phyloP scores from a whole-genome alignment of 2,329 filamentous ascomycete species.

The Cladosporium sp. region DNA sequence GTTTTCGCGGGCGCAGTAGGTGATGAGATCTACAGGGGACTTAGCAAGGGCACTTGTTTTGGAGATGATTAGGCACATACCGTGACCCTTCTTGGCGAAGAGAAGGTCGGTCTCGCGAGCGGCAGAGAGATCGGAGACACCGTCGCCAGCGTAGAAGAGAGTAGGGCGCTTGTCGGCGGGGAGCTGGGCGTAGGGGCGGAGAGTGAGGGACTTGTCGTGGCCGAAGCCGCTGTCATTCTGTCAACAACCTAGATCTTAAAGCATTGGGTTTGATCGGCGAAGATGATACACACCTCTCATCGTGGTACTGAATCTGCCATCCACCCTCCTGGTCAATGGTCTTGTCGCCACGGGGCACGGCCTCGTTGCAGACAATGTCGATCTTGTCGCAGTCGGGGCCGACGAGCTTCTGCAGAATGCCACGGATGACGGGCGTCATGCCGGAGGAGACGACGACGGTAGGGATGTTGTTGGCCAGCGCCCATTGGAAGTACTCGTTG shows the following conservation, averaged over 20 bases:
- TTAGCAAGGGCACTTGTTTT: neutral
- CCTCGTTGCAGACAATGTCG: constrained; percentile 86
- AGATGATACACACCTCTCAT: constrained; percentile 59
- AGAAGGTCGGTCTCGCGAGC: constrained; percentile 88
- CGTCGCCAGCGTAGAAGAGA: constrained; percentile 93
- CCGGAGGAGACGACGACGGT: constrained; percentile 88
- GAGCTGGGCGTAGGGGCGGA: constrained; percentile 77
- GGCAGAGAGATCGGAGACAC: constrained; percentile 86
- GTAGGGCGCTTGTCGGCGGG: constrained; percentile 66
- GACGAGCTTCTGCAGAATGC: constrained; percentile 72
- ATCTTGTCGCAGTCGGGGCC: constrained; percentile 75
- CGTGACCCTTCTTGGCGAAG: constrained; percentile 87
- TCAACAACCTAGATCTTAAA: neutral
- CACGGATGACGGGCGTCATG: constrained; percentile 88
- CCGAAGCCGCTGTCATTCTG: constrained; percentile 63
- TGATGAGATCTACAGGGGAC: constrained; percentile 66
- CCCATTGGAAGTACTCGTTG: constrained; percentile 81
- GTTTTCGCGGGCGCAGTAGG: constrained; percentile 77
- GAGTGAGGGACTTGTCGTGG: constrained; percentile 94
- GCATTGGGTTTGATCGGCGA: neutral
- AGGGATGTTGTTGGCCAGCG: constrained; percentile 75
- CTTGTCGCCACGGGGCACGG: constrained; percentile 63
- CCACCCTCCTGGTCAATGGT: constrained; percentile 73
- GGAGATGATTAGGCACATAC: constrained; percentile 41
- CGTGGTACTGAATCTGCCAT: constrained; percentile 85